Evolutionary conservation across 78 protist genomes (phyloP).

Genomic region (Acrasis kona): DNA sequence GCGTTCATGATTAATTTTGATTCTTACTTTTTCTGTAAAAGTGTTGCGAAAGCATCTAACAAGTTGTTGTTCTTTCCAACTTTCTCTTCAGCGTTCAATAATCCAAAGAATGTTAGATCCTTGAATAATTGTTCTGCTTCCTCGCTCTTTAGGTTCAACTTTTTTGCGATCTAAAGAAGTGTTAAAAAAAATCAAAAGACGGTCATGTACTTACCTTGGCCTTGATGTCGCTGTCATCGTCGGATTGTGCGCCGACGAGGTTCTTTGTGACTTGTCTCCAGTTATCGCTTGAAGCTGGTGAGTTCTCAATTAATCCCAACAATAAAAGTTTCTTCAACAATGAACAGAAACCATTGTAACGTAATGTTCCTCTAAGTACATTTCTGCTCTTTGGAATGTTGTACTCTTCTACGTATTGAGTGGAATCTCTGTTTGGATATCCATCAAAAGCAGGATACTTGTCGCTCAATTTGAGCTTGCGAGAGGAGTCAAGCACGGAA

Average conservation of each 20-base stretch:
- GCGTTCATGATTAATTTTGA: conserved; percentile 29
- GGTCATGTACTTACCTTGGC: no score
- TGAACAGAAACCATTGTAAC: conserved; percentile 38
- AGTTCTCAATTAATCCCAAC: conserved; percentile 10
- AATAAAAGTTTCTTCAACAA: background rate
- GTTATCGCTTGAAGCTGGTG: background rate
- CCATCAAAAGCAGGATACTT: conserved; percentile 27
- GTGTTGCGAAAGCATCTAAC: no score
- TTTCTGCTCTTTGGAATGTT: conserved; percentile 30
- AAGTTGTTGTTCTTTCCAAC: no score
- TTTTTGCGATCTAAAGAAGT: no score
- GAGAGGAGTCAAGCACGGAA: conserved; percentile 16
- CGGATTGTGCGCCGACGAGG: no score
- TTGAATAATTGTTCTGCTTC: no score
- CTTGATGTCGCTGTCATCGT: no score
- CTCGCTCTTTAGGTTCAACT: no score
- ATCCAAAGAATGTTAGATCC: no score
- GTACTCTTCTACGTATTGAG: conserved; percentile 39
- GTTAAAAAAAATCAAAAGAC: no score
- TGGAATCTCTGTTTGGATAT: conserved; percentile 61
- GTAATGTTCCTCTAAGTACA: conserved; percentile 55
- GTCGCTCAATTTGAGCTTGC: conserved; percentile 19
- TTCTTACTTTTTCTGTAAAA: conserved; percentile 4
- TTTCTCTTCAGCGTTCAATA: no score
- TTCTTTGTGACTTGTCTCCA: no score